phyloP scores from a whole-genome alignment of 1,284 basidiomycete genomes.

The Termitomyces sp. region DNA sequence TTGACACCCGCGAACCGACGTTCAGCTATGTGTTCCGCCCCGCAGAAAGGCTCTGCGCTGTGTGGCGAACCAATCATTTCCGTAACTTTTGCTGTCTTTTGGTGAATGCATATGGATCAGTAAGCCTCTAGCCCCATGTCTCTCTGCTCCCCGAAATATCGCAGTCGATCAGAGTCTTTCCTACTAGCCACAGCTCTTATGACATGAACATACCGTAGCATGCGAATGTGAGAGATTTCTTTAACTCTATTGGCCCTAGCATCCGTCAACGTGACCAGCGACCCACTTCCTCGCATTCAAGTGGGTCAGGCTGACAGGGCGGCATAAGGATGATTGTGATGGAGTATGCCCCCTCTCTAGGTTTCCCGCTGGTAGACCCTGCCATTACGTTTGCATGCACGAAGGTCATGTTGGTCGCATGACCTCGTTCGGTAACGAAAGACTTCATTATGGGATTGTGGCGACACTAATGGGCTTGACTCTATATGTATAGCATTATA shows the following conservation, averaged over 20 bases:
- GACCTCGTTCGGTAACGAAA: conserved; percentile 4
- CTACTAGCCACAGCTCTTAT: not conserved
- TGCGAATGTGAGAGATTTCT: not conserved
- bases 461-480: not conserved
- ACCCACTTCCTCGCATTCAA: conserved; percentile 8
- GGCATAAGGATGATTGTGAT: not conserved
- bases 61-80: not conserved
- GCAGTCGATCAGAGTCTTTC: not conserved
- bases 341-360: not conserved
- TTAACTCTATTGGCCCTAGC: not conserved
- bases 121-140: not conserved
- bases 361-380: not conserved
- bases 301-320: conserved; percentile 10
- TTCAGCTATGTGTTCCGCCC: not conserved
- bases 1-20: not conserved
- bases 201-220: not conserved
- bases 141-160: not conserved
- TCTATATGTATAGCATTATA: not conserved
- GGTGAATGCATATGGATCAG: too few species aligned
- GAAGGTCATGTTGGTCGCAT: conserved; percentile 1
- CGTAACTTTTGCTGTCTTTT: not conserved
- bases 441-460: not conserved
- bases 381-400: not conserved
- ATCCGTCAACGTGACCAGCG: conserved; percentile 5
- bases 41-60: too few species aligned